These are phyloP conservation scores for Pseudogymnoascus sp. DNA, from an alignment of 2,329 filamentous ascomycete genomes.

Conservation along the genomic window DNA sequence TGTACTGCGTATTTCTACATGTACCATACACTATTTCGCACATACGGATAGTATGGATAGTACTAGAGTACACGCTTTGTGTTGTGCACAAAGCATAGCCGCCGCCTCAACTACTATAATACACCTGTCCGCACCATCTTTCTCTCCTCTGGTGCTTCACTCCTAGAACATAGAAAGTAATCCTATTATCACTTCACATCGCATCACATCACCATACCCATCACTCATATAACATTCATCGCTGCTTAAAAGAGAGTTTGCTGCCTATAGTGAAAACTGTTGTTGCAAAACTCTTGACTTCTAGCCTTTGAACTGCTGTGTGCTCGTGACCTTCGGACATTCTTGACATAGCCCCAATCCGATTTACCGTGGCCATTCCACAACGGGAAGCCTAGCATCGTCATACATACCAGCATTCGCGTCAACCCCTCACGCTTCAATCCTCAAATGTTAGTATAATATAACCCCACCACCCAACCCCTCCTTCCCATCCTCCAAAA, in stretches of 20 bases:
- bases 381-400: slow-evolving; percentile 1
- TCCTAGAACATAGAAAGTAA: slow-evolving; percentile 1
- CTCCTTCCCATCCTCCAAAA: background rate
- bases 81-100: background rate
- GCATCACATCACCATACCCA: background rate
- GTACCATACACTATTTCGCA: background rate
- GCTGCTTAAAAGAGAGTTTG: background rate
- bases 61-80: background rate
- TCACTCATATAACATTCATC: background rate
- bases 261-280: background rate
- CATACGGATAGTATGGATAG: too few relatives aligned
- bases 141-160: background rate
- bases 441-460: background rate
- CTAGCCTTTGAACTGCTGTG: background rate
- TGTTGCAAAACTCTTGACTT: background rate
- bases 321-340: background rate
- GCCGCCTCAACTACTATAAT: background rate
- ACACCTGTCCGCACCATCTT: background rate
- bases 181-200: background rate
- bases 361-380: background rate
- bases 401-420: background rate
- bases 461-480: background rate
- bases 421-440: background rate
- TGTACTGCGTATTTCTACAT: background rate
- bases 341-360: background rate